These are phyloP conservation scores for Trametes hirsuta DNA, from an alignment of 1,284 basidiomycete species.

Conservation along the genomic window DNA sequence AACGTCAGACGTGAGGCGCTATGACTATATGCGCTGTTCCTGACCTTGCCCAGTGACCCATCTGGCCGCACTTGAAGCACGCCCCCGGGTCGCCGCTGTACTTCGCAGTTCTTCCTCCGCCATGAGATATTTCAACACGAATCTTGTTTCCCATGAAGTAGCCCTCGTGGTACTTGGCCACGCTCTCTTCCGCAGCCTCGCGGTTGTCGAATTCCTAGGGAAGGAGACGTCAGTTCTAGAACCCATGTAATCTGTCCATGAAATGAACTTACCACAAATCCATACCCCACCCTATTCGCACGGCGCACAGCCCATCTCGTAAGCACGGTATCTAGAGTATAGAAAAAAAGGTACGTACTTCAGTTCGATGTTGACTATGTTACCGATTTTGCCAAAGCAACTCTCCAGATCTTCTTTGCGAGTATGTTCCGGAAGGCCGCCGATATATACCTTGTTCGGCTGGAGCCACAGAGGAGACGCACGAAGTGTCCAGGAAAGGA, in stretches of 20 bases:
- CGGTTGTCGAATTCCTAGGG: conserved; percentile 77
- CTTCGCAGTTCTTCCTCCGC: conserved; percentile 79
- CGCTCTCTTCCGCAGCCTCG: conserved; percentile 82
- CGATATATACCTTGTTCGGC: conserved; percentile 90
- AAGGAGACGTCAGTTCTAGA: conserved; percentile 13
- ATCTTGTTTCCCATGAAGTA: conserved; percentile 90
- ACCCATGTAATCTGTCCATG: neutral
- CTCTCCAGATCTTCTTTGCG: conserved; percentile 80
- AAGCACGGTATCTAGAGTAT: conserved; percentile 11
- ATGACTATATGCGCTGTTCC: conserved; percentile 30
- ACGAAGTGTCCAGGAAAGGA: conserved; percentile 55
- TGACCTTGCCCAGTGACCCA: conserved; percentile 86
- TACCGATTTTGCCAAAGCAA: conserved; percentile 85
- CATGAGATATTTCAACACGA: conserved; percentile 80
- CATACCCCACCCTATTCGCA: conserved; percentile 70
- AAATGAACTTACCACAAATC: conserved; percentile 71
- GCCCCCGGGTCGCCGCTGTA: conserved; percentile 78
- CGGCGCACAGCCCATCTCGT: conserved; percentile 22
- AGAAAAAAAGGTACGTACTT: conserved; percentile 58
- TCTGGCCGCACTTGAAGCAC: conserved; percentile 82
- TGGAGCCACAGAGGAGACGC: conserved; percentile 62
- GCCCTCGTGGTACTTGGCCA: conserved; percentile 83
- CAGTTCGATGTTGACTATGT: conserved; percentile 74
- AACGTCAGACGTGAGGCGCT: conserved; percentile 2
- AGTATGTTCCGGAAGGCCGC: conserved; percentile 83